Evolutionary conservation across 805 yeast genomes (phyloP).

Genomic region (Candida alai): DNA sequence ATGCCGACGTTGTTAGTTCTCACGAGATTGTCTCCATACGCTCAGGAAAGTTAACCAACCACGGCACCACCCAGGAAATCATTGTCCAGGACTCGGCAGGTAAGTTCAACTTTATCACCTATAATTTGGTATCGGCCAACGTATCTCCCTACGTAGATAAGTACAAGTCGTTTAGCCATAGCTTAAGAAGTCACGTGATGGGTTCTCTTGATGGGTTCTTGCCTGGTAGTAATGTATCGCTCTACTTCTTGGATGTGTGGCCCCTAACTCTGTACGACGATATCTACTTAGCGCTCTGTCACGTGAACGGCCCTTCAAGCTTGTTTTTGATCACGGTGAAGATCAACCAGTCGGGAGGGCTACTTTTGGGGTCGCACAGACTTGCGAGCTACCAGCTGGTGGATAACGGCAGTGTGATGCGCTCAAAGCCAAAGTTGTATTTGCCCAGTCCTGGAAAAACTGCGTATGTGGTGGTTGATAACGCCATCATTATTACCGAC

Average conservation of each 20-base stretch:
- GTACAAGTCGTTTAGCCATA: slow-evolving; percentile 26
- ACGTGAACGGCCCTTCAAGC: slow-evolving; percentile 25
- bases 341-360: slow-evolving; percentile 47
- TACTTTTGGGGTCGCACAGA: slow-evolving; percentile 62
- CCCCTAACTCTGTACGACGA: slow-evolving; percentile 33
- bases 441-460: slow-evolving; percentile 58
- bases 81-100: slow-evolving; percentile 47
- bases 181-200: slow-evolving; percentile 25
- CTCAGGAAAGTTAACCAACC: slow-evolving; percentile 48
- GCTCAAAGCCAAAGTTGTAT: slow-evolving; percentile 43
- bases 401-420: slow-evolving; percentile 12
- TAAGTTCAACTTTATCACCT: slow-evolving; percentile 25
- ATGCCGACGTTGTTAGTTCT: slow-evolving; percentile 5
- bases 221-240: slow-evolving; percentile 45
- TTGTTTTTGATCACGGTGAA: slow-evolving; percentile 52
- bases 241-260: slow-evolving; percentile 61
- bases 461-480: slow-evolving; percentile 56
- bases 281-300: slow-evolving; percentile 40
- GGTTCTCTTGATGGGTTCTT: slow-evolving; percentile 37
- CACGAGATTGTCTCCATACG: slow-evolving; percentile 58
- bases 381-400: slow-evolving; percentile 49
- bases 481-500: slow-evolving; percentile 65
- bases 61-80: slow-evolving; percentile 43
- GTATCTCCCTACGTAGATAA: slow-evolving; percentile 26
- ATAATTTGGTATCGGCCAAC: slow-evolving; percentile 25